Evolutionary conservation across 805 yeast species (phyloP).

Genomic region (Limtongia smithiae): DNA sequence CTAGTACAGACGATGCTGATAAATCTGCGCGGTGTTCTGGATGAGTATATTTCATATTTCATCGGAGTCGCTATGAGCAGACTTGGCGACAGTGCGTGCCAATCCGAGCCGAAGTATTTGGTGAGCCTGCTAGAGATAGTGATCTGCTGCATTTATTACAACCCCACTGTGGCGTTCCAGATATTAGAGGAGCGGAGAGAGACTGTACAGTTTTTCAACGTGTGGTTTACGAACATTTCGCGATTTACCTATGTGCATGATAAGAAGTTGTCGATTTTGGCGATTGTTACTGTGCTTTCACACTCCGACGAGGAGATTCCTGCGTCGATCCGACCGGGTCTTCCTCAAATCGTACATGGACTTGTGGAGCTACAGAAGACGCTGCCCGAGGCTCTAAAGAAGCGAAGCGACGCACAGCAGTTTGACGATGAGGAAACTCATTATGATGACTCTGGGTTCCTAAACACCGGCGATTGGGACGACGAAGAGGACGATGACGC

Average conservation of each 20-base stretch:
- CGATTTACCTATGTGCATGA: constrained; percentile 70
- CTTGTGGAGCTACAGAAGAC: constrained; percentile 53
- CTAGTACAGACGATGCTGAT: constrained; percentile 63
- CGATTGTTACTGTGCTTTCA: constrained; percentile 52
- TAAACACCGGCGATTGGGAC: constrained; percentile 32
- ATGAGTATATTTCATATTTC: constrained; percentile 46
- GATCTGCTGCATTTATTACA: constrained; percentile 60
- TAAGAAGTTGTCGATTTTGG: constrained; percentile 69
- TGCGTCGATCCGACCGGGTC: constrained; percentile 29
- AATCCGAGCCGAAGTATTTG: constrained; percentile 40
- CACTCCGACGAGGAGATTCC: constrained; percentile 38
- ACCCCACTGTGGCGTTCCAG: constrained; percentile 52
- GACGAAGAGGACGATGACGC: constrained; percentile 36
- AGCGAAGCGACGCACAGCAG: constrained; percentile 59
- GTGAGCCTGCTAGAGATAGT: constrained; percentile 59
- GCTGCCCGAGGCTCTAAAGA: constrained; percentile 68
- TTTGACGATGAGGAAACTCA: constrained; percentile 40
- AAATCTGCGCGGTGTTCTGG: constrained; percentile 47
- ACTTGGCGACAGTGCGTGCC: constrained; percentile 37
- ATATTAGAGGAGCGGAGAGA: constrained; percentile 47
- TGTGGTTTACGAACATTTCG: constrained; percentile 62
- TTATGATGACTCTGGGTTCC: constrained; percentile 31
- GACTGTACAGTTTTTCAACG: constrained; percentile 51
- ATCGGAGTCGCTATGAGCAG: constrained; percentile 45
- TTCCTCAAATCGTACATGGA: constrained; percentile 49